phyloP scores from a whole-genome alignment of 2,329 filamentous ascomycete genomes.

The Immersiporthe knoxdaviesiana region DNA sequence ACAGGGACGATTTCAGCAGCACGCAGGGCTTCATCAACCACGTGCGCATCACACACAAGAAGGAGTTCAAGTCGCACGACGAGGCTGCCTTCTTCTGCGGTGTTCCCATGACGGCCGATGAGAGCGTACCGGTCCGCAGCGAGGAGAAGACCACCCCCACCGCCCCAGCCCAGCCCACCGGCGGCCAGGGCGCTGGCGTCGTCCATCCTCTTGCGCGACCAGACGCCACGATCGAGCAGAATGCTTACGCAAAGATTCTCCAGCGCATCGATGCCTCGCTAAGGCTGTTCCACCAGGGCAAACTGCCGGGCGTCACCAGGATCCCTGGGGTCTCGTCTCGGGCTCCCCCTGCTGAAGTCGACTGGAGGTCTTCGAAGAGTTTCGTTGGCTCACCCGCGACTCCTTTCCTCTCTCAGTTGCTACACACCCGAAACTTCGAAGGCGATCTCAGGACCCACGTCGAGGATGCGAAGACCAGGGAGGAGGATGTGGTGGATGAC shows the following conservation, averaged over 20 bases:
- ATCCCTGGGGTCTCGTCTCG: constrained; percentile 44
- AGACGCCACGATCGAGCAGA: constrained; percentile 57
- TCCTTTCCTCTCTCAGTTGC: constrained; percentile 68
- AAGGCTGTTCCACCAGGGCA: constrained; percentile 55
- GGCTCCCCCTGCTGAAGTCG: constrained; percentile 31
- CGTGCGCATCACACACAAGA: constrained; percentile 91
- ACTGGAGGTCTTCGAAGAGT: constrained; percentile 37
- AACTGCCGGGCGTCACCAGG: constrained; percentile 51
- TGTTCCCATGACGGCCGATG: constrained; percentile 74
- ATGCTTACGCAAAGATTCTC: constrained; percentile 54
- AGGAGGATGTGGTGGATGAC: constrained; percentile 56
- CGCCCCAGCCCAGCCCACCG: constrained; percentile 34
- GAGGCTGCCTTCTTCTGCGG: constrained; percentile 89
- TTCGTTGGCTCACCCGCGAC: constrained; percentile 61
- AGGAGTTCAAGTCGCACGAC: constrained; percentile 95
- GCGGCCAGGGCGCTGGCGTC: constrained; percentile 45
- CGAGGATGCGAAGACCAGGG: constrained; percentile 59
- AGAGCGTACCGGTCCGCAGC: constrained; percentile 52
- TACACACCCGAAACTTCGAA: constrained; percentile 64
- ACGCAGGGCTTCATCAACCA: constrained; percentile 99
- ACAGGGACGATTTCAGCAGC: constrained; percentile 89
- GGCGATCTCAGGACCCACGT: constrained; percentile 63
- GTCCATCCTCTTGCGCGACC: constrained; percentile 66
- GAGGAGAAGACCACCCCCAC: constrained; percentile 43
- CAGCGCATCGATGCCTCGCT: constrained; percentile 59